Conservation (phyloP, 768 basidiomycete genomes). For the Kwoniella sp. region DNA sequence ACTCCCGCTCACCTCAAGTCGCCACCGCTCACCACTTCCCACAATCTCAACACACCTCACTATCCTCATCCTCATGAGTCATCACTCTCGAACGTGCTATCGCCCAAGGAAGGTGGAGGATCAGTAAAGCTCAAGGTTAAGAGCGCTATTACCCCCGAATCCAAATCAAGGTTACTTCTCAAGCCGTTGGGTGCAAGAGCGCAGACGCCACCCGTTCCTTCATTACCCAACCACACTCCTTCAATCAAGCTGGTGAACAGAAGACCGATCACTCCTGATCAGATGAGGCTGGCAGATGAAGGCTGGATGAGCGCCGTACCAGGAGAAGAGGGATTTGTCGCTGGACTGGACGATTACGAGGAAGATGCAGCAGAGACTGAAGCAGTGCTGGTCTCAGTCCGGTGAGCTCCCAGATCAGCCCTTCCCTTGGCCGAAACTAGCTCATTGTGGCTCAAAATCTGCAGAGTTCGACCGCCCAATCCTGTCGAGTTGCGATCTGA, state of each 20-base stretch:
- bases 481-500: conserved; percentile 34
- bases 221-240: conserved; percentile 4
- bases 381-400: conserved; percentile 52
- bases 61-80: conserved; percentile 1
- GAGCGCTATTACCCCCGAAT: conserved; percentile 46
- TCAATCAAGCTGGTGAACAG: conserved; percentile 4
- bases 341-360: conserved; percentile 19
- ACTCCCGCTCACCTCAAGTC: conserved; percentile 26
- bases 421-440: background rate
- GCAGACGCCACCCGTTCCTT: background rate
- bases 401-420: conserved; percentile 29
- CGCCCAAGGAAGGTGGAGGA: conserved; percentile 33
- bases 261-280: conserved; percentile 34
- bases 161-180: conserved; percentile 36
- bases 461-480: conserved; percentile 51
- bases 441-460: conserved; percentile 1
- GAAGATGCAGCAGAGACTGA: conserved; percentile 37
- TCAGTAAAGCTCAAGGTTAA: conserved; percentile 44
- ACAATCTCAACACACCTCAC: conserved; percentile 26
- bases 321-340: conserved; percentile 12
- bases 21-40: conserved; percentile 32
- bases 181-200: conserved; percentile 22
- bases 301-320: conserved; percentile 14
- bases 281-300: conserved; percentile 25
- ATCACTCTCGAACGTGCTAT: conserved; percentile 9